Percentiles rank a stretch among this genome's conserved stretches.
phyloP scores from a whole-genome alignment of 2,329 filamentous ascomycete genomes.

The Fusarium sp. region DNA sequence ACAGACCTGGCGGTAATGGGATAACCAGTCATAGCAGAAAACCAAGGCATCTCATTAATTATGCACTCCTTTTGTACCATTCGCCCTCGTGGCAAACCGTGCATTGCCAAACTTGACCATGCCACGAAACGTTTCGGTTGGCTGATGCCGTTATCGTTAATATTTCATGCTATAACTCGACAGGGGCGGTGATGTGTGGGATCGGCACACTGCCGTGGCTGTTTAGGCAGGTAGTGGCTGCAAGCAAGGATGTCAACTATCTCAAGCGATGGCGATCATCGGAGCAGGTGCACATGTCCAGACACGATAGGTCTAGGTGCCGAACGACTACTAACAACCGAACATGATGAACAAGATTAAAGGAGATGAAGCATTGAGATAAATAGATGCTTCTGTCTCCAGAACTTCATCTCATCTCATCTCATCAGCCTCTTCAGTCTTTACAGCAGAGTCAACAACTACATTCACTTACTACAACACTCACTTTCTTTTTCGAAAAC shows the following conservation, averaged over 20 bases:
- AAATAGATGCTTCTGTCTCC: conserved; percentile 30
- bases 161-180: conserved; percentile 34
- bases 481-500: conserved; percentile 11
- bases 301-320: conserved; percentile 23
- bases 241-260: conserved; percentile 21
- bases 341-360: conserved; percentile 1
- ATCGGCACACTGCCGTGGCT: conserved; percentile 21
- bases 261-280: conserved; percentile 28
- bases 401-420: conserved; percentile 5
- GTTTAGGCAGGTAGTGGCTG: conserved; percentile 39
- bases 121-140: conserved; percentile 20
- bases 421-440: conserved; percentile 36
- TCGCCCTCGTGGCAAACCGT: conserved; percentile 10
- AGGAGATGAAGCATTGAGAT: conserved; percentile 25
- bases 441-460: conserved; percentile 13
- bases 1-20: conserved; percentile 31
- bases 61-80: conserved; percentile 31
- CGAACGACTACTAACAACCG: conserved; percentile 16
- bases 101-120: background rate
- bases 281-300: conserved; percentile 28
- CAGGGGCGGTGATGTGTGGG: conserved; percentile 10
- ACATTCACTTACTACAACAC: conserved; percentile 21
- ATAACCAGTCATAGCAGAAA: conserved; percentile 32
- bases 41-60: conserved; percentile 19
- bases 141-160: conserved; percentile 14